phyloP scores from a whole-genome alignment of 495 filamentous ascomycete species.

The Neurospora tetrasperma region DNA sequence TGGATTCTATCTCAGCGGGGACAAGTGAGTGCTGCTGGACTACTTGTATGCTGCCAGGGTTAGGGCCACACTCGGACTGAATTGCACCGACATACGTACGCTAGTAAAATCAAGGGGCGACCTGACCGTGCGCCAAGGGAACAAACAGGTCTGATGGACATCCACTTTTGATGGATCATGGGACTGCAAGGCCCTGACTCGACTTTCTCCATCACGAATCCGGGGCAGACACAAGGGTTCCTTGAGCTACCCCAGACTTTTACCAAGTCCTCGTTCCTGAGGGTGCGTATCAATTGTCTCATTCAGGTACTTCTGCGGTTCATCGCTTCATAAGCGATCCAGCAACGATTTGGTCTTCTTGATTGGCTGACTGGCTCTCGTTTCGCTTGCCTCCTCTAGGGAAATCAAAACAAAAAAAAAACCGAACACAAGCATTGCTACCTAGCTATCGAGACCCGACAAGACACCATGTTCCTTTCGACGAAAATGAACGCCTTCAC shows the following conservation, averaged over 20 bases:
- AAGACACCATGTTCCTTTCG: background rate
- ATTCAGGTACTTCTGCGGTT: background rate
- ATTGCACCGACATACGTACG: background rate
- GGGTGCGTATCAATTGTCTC: background rate
- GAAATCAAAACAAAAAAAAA: background rate
- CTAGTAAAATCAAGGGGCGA: background rate
- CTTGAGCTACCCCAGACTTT: background rate
- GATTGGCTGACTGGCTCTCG: background rate
- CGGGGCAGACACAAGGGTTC: background rate
- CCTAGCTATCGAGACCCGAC: background rate
- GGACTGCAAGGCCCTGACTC: background rate
- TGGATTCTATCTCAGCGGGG: background rate
- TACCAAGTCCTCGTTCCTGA: background rate
- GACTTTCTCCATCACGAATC: background rate
- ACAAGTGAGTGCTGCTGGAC: background rate
- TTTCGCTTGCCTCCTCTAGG: background rate
- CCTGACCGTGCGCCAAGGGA: background rate
- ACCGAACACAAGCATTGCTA: background rate
- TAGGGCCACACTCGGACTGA: background rate
- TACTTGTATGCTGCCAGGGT: background rate
- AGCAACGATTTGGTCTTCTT: too few species aligned
- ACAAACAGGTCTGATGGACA: background rate
- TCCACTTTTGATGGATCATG: background rate
- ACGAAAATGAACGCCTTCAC: background rate
- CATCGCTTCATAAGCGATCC: too few species aligned